A percentile compares a stretch with the other conserved stretches of the same genome.
These are phyloP conservation scores for Trichomonas gallinae DNA, from an alignment of 208 protist genomes.

Conservation along the genomic window DNA sequence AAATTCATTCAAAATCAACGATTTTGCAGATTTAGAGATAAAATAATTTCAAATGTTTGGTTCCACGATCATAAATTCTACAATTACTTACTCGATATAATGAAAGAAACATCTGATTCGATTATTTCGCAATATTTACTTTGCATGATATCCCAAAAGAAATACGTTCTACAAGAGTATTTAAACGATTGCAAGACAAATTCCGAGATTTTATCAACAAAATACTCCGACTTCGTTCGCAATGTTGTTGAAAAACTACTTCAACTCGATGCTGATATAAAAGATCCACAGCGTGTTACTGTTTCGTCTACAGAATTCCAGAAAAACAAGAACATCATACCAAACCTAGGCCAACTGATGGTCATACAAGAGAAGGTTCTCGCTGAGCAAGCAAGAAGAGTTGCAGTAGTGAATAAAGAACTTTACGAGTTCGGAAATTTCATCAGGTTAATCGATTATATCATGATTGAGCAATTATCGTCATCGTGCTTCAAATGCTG, in stretches of 20 bases:
- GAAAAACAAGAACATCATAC: not conserved
- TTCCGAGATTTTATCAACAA: not conserved
- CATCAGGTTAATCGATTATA: not conserved
- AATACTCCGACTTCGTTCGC: not conserved
- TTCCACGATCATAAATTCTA: not conserved
- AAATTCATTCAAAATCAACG: not conserved
- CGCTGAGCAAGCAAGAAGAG: not conserved
- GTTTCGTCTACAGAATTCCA: not conserved
- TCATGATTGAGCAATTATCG: not conserved
- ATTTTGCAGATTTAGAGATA: not conserved
- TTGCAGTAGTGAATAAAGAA: not conserved
- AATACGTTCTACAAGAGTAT: not conserved
- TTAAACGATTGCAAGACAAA: not conserved
- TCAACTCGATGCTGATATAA: not conserved
- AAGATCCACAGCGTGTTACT: not conserved
- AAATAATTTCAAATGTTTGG: not conserved
- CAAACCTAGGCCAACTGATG: not conserved
- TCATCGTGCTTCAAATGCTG: not conserved
- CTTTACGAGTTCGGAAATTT: not conserved
- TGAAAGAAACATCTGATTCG: not conserved
- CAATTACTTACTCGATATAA: not conserved
- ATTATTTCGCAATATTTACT: not conserved
- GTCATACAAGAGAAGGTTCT: not conserved
- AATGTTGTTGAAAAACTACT: not conserved
- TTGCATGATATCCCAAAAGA: not conserved